These are phyloP conservation scores for Scutellaria barbata DNA, from an alignment of 257 asterid species.

Conservation along the genomic window DNA sequence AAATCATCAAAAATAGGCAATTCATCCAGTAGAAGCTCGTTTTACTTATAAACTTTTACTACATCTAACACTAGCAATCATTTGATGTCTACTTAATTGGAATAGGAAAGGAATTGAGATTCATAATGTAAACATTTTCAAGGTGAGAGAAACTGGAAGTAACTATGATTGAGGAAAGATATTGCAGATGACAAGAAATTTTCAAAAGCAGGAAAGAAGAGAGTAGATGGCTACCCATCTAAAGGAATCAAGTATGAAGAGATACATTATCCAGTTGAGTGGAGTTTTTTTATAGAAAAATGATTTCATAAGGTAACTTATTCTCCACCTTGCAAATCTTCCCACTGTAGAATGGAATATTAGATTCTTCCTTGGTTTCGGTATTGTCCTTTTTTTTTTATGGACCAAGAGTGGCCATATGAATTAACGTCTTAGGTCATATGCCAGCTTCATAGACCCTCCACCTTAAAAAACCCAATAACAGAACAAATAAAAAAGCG, in stretches of 20 bases:
- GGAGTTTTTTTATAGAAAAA: neutral
- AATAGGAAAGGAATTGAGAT: neutral
- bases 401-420: neutral
- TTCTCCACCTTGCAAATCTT: neutral
- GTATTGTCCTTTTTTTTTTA: too few relatives aligned
- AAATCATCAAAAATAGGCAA: conserved; percentile 17
- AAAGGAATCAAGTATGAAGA: neutral
- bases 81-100: neutral
- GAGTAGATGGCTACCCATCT: neutral
- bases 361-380: too few relatives aligned
- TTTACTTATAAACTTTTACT: neutral
- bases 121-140: neutral
- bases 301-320: conserved; percentile 3
- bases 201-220: neutral
- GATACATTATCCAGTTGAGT: neutral
- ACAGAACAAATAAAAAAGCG: neutral
- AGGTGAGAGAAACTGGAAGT: conserved; percentile 14
- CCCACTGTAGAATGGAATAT: neutral
- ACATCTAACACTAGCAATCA: conserved; percentile 3
- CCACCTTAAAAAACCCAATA: neutral
- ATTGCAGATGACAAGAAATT: neutral
- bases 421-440: neutral
- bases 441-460: neutral
- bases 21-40: conserved; percentile 12
- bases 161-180: neutral